Conservation (phyloP, 371 early-diverging fungal genomes). For the Apophysomyces sp. region DNA sequence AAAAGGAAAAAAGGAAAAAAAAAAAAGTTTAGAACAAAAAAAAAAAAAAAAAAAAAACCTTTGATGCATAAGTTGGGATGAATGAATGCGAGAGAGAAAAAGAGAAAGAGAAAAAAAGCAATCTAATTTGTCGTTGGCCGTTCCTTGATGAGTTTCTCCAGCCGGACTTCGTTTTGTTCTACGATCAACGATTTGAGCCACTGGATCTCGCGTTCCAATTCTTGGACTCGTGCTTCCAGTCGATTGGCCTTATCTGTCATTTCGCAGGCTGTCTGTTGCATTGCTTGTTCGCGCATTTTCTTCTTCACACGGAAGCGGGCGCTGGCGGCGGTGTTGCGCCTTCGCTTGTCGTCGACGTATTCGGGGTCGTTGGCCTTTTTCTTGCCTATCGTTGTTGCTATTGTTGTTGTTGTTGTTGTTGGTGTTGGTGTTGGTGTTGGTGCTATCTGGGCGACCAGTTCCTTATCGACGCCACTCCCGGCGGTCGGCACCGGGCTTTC, state of each 20-base stretch:
- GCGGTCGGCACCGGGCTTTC: too few species aligned
- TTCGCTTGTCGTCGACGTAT: slow-evolving; percentile 81
- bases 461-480: too few species aligned
- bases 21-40: too few species aligned
- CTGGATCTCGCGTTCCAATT: slow-evolving; percentile 86
- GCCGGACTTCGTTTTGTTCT: slow-evolving; percentile 61
- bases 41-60: not conserved
- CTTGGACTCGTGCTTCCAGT: slow-evolving; percentile 72
- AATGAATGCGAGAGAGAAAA: not conserved
- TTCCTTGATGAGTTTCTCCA: slow-evolving; percentile 24
- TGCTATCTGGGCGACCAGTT: too few species aligned
- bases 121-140: slow-evolving; percentile 14
- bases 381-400: not conserved
- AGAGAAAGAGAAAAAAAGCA: not conserved
- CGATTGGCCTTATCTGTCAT: slow-evolving; percentile 75
- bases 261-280: slow-evolving; percentile 81
- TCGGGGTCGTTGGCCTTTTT: not conserved
- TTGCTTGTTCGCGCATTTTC: slow-evolving; percentile 81
- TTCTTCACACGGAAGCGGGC: slow-evolving; percentile 97
- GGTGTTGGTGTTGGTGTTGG: too few species aligned
- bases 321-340: slow-evolving; percentile 93
- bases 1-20: too few species aligned
- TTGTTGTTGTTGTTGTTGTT: not conserved
- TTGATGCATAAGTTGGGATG: too few species aligned
- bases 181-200: slow-evolving; percentile 87